phyloP scores from a whole-genome alignment of 2,329 filamentous ascomycete species.

The Pseudogymnoascus sp. region DNA sequence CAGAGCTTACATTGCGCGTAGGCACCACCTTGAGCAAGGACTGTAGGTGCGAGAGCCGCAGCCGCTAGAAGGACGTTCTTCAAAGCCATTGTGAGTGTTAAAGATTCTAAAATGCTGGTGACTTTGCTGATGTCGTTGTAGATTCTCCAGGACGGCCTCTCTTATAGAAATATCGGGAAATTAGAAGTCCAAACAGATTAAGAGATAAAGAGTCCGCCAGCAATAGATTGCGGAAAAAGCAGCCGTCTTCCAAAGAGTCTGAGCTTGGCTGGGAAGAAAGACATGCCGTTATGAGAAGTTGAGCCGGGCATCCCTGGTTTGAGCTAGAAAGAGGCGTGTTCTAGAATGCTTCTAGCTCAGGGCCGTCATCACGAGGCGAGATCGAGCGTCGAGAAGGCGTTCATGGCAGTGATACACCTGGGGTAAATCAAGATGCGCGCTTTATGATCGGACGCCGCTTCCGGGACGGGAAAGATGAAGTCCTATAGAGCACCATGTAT shows the following conservation, averaged over 20 bases:
- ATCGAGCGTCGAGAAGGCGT: not conserved
- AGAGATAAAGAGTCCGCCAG: not conserved
- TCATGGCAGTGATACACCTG: not conserved
- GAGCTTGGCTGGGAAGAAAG: not conserved
- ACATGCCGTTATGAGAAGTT: slow-evolving; percentile 33
- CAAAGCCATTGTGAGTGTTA: slow-evolving; percentile 22
- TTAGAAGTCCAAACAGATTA: not conserved
- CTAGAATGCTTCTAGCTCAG: not conserved
- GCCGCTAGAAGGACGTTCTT: slow-evolving; percentile 24
- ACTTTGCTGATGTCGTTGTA: not conserved
- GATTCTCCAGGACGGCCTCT: not conserved
- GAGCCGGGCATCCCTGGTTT: not conserved
- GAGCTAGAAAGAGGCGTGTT: not conserved
- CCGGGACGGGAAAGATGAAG: slow-evolving; percentile 1
- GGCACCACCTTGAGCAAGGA: slow-evolving; percentile 22
- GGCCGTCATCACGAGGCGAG: not conserved
- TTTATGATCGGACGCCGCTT: slow-evolving; percentile 2
- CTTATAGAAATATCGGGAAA: not conserved
- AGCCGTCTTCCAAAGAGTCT: slow-evolving; percentile 4
- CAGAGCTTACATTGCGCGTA: slow-evolving; percentile 26
- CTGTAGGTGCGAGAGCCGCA: slow-evolving; percentile 27
- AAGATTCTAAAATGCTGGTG: slow-evolving; percentile 10
- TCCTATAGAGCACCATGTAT: not conserved
- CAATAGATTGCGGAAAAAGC: not conserved
- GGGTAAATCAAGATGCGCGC: not conserved